Evolutionary conservation across 257 asterid genomes (phyloP), one percentile per base, ranked within the genome.

Genomic region (Handroanthus guayacan): DNA sequence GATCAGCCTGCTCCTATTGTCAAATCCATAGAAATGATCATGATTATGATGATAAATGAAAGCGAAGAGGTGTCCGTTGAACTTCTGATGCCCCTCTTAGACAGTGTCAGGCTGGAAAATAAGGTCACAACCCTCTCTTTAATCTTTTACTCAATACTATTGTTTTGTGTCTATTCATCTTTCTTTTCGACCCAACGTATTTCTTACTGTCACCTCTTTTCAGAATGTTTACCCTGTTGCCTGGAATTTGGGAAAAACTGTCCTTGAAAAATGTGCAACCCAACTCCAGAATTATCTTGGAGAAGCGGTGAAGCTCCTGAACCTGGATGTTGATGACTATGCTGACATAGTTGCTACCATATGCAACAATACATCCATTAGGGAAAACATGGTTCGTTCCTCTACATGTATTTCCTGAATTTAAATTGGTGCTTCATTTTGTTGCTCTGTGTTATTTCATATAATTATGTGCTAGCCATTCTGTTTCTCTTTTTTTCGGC

Each of bases 21-120:
- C 71, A 48, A 76, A 31, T 20, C 80, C 79, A 85, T 87, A 85
- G 74, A 82, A 62, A 62, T 18, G 7, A 78, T 85, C 74, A 79
- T 87, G 84, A 77, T 38, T 20, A 37, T 50, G 76, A 71, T 79
- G 67, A 79, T 87, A 79, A 39, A 81, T 68, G 86, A 83, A 5
- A 83, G 85, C 71, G 87, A 81, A 20, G 82, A 81, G 55, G 17
- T 87, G 56, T 75, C 88, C 9, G 18, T 69, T 58, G 85, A 83
- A 34, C 83, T 85, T 75, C 78, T 85, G 67, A 58, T 11, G 66
- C 84, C 82, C 5, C 84, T 87, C 41, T 44, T 85, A 43, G 86
- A 25, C 13, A 79, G 85, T 60, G 75, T 83, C 62, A 67, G 31
- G 63, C 48, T 62, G 62, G 77, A 77, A 4, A 83, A 69, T 69